Conservation (phyloP, 169 alveolate species). For the Plasmodium fragile region DNA sequence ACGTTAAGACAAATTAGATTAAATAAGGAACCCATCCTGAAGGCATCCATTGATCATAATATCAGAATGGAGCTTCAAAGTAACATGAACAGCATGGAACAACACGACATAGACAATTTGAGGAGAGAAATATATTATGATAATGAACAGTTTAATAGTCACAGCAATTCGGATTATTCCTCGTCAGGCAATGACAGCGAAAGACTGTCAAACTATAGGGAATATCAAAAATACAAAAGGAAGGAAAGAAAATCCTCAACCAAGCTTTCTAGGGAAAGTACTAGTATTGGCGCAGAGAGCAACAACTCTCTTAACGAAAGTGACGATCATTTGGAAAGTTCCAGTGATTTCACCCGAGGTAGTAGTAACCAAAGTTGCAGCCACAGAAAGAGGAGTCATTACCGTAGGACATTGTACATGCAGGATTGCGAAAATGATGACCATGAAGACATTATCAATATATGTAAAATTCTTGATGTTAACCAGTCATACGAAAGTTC, state of each 20-base stretch:
- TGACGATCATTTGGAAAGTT: not conserved
- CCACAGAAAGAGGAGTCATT: not conserved
- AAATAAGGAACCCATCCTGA: slow-evolving; percentile 49
- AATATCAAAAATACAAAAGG: slow-evolving; percentile 1
- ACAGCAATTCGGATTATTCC: slow-evolving; percentile 12
- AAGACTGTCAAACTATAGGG: slow-evolving; percentile 16
- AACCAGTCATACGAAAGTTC: slow-evolving; percentile 5
- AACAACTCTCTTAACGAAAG: slow-evolving; percentile 14
- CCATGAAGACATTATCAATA: slow-evolving; percentile 18
- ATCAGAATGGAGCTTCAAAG: slow-evolving; percentile 45
- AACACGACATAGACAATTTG: slow-evolving; percentile 16
- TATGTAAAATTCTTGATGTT: slow-evolving; percentile 31
- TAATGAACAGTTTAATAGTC: not conserved
- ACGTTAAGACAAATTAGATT: slow-evolving; percentile 15
- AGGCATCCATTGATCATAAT: slow-evolving; percentile 40
- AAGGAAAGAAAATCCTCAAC: not conserved
- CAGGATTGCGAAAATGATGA: not conserved
- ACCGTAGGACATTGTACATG: not conserved
- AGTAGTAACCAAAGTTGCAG: not conserved
- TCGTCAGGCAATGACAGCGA: slow-evolving; percentile 32
- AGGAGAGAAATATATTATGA: slow-evolving; percentile 68
- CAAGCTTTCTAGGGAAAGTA: not conserved
- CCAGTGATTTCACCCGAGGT: not conserved
- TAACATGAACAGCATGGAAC: slow-evolving; percentile 21
- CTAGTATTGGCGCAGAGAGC: not conserved